Evolutionary conservation across 129 eudicot species (phyloP), one percentile per base, ranked within the genome.

Genomic region (Arctium minus): DNA sequence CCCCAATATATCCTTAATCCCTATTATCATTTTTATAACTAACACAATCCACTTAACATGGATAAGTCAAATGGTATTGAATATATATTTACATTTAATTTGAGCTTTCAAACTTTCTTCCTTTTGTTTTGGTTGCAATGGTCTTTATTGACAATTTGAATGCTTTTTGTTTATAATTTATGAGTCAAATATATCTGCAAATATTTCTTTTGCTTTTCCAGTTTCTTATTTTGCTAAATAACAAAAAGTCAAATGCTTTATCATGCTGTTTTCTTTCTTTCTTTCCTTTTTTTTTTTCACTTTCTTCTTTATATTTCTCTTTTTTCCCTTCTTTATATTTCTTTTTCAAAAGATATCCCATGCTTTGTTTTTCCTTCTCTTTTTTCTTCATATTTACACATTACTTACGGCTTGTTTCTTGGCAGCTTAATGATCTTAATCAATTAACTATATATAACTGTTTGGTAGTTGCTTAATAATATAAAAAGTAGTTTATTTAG

Each of bases 171-270:
- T 77, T n/a, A 13, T 17, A 13, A 56, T 13, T 17, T 56, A 15
- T 77, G 11, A 10, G 86, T 83, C 86, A 83, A 83, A 77, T 6
- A 77, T 70, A 70, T 83, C 82, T 77, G 82, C 86, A 69, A 44
- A 70, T 71, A 83, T 6, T 30, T 70, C 33, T 46, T 75, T 82
- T 82, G 18, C 30, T 22, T 73, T 56, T 42, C n/a, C 33, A 39
- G 8, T 48, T 70, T 18, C 18, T 22, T 60, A 77, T n/a, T 56
- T 56, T 77, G 8, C 46, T 22, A 31, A 79, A 79, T 68, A 60
- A 32, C 17, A 46, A 82, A 83, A 77, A 83, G 82, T 32, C 8
- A 36, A 50, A 50, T 70, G 17, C 73, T 83, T 83, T 77, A 72
- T 81, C n/a, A 83, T 77, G 48, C 8, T 50, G 48, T 32, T 76